Evolutionary conservation across 2,329 filamentous ascomycete genomes (phyloP).

Genomic region (Beauveria pseudobassiana): DNA sequence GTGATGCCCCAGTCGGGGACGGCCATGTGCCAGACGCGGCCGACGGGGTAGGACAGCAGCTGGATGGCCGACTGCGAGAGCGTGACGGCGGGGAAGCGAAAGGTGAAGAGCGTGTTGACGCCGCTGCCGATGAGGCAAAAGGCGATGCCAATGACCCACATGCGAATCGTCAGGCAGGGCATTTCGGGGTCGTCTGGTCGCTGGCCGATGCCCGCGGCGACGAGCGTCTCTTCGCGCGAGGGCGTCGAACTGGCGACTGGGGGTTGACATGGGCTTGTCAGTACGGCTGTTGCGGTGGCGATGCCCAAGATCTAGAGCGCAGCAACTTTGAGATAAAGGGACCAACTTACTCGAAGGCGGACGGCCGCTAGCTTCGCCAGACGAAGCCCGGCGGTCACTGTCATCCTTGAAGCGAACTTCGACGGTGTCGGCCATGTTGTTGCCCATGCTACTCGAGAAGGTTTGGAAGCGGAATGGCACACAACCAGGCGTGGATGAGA

Average conservation of each 20-base stretch:
- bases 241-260: constrained; percentile 5
- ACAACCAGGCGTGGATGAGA: background rate
- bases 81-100: constrained; percentile 26
- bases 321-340: too few relatives aligned
- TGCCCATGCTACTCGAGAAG: background rate
- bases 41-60: constrained; percentile 36
- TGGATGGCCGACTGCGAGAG: constrained; percentile 30
- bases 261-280: too few relatives aligned
- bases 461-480: background rate
- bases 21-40: constrained; percentile 28
- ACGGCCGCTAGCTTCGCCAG: background rate
- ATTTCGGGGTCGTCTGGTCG: constrained; percentile 20
- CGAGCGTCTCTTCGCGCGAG: constrained; percentile 19
- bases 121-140: constrained; percentile 30
- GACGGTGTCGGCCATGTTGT: constrained; percentile 2
- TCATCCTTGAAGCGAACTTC: constrained; percentile 6
- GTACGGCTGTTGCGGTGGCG: too few relatives aligned
- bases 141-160: constrained; percentile 31
- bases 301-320: too few relatives aligned
- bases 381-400: background rate
- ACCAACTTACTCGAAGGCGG: background rate
- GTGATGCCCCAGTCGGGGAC: constrained; percentile 24
- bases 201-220: constrained; percentile 24
- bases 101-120: constrained; percentile 34
- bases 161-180: constrained; percentile 29